Conservation (phyloP, 371 early-diverging fungal species). For the Actinomortierella ambigua region DNA sequence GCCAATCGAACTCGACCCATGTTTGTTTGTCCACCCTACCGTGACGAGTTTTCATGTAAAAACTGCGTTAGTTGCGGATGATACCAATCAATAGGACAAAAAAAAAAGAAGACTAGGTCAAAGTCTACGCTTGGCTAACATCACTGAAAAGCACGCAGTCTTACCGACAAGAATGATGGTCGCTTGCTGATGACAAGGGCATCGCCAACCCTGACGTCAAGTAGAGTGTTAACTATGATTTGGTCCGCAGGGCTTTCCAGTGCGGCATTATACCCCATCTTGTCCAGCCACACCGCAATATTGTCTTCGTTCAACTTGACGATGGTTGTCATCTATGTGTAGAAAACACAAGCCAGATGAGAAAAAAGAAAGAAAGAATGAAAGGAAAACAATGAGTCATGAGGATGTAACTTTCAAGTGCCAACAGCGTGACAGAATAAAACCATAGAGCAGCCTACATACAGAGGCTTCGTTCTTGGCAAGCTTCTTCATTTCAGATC, state of each 20-base stretch:
- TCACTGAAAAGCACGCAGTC: conserved; percentile 14
- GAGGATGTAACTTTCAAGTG: neutral
- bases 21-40: conserved; percentile 78
- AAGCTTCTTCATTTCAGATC: conserved; percentile 42
- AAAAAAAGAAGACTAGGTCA: conserved; percentile 9
- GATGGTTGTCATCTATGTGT: conserved; percentile 48
- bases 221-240: conserved; percentile 31
- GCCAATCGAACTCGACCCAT: conserved; percentile 77
- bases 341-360: conserved; percentile 9
- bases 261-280: conserved; percentile 18
- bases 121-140: too few species aligned
- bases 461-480: conserved; percentile 16
- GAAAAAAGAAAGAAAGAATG: conserved; percentile 3
- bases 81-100: too few species aligned
- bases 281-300: conserved; percentile 57
- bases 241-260: conserved; percentile 14
- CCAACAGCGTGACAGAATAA: too few species aligned
- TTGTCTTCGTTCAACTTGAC: conserved; percentile 65
- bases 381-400: neutral
- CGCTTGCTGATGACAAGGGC: conserved; percentile 65
- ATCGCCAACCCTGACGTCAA: conserved; percentile 62
- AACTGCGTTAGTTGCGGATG: too few species aligned
- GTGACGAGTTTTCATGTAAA: too few species aligned
- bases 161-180: conserved; percentile 57
- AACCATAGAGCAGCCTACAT: neutral